Evolutionary conservation across 805 yeast genomes (phyloP), one percentile per base, ranked within the genome.

Genomic region (Wickerhamiella allomyrinae): DNA sequence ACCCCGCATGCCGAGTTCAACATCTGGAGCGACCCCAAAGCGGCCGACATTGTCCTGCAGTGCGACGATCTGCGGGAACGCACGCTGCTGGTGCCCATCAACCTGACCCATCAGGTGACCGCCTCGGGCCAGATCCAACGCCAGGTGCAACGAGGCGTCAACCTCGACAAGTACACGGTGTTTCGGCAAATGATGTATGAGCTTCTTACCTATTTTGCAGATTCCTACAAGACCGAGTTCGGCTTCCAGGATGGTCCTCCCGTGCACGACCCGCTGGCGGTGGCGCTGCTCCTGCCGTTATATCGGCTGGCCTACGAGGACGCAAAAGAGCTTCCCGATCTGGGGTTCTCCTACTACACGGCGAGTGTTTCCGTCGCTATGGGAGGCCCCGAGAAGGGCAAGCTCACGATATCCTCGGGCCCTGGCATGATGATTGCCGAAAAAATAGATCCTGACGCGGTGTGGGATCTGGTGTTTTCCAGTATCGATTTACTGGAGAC

Each of bases 241-340:
- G 68, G 69, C 3, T 64, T 72, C 56, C 46, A 47, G 20, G 46
- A 55, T 5, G 89, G 91, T 0, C 86, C 91, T 4, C 84, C 86
- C 1, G 67, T 82, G 1, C 94, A 84, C 58, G 94, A 83, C 57
- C 89, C 91, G 1, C 62, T 81, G 40, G 81, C 93, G 1, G 63
- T 80, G 9, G 72, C 71, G 41, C 75, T 74, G 0, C 52, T 82
- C 29, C 57, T 82, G 40, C 71, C 73, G 17, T 56, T 24, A 24
- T 17, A 31, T 21, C 35, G 22, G 9, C 35, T 31, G 22, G 35
- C 14, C 13, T 20, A 17, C 35, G 22, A 20, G 24, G 42, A 47
- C 21, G 21, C 29, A 8, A 34, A 29, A 7, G 39, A 40, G n/a
- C 13, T 40, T 11, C 31, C 41, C 5, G 41, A 44, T 46, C 25